Evolutionary conservation across 2,329 filamentous ascomycete species (phyloP), one percentile per base, ranked within the genome.

Genomic region (Malbranchea zuffiana): DNA sequence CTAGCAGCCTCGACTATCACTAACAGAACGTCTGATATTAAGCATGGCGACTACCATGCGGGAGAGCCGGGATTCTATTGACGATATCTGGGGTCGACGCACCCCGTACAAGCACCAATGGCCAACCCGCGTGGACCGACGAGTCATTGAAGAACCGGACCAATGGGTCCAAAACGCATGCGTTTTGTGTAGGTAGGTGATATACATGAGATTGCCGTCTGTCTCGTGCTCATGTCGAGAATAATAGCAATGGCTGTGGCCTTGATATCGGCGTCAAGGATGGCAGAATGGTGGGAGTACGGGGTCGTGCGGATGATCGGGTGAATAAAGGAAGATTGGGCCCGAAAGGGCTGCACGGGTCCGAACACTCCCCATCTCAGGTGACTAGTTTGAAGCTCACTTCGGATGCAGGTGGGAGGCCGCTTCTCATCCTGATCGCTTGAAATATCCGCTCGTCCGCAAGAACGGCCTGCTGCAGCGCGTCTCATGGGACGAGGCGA

Each of bases 101-200:
- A 55, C 50, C 3, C 55, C 56, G 0, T 60, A 55, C 39, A 54
- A 55, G 35, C 49, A 56, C 28, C 42, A 57, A 28, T 61, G 58
- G 56, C 57, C 56, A 1, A 47, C 47, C 0, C 41, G 58, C 26
- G 48, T 53, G 3, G 58, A 61, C 38, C 28, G 37, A 15, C 45
- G 49, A 5, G 41, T 39, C 25, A 47, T 54, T 11, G 56, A 60
- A 17, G 50, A 54, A 23, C 55, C 55, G 0, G 56, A 61, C 2
- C 52, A 52, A 47, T 62, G 57, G 57, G 56, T 61, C 3, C 56
- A 60, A 40, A 59, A 56, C 42, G 58, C 57, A 1, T 61, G 57
- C 47, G 53, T 60, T 6, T 46, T 60, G 12, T 60, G 57, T 49
- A 58, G 53, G 56, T 58, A 46, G n/a, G 35, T 3, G n/a, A n/a